Base-by-base conservation (phyloP, 768 basidiomycete genomes). In the Boletus sensibilis region DNA sequence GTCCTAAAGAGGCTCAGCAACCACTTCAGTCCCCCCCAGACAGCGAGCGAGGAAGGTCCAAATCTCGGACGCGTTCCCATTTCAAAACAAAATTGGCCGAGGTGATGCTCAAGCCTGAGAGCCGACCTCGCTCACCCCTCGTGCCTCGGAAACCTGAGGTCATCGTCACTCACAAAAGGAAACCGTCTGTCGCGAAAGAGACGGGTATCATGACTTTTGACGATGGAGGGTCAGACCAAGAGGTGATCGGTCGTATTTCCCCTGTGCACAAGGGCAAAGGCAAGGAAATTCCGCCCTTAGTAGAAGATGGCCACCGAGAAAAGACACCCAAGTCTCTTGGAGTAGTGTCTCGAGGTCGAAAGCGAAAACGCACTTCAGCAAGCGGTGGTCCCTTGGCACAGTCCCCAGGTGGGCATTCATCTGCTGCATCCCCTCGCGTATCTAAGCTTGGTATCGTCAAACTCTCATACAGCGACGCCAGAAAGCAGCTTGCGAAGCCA, bases 361-460 rank as follows among this genome's bases (percentile, higher is more conserved):
- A 64, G 55, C 65, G 72, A 67, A 62, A 68, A 56, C 63, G 67
- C 13, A 56, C 67, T n/a, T 31, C 67, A 10, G 33, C 52, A 27
- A 57, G 11, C 12, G 29, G 29, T n/a, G 34, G 40, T 40, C 47
- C 48, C 39, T 54, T 50, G 33, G 20, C 40, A 55, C 55, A 49
- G 35, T 59, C 60, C 29, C 57, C 45, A 67, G 68, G 67, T 67
- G 50, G 53, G 68, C 44, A 37, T 58, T 58, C 46, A 53, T 64
- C 51, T 52, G 1, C 25, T 56, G 27, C 42, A 35, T 59, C 40
- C 5, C n/a, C 8, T 53, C 31, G 40, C 37, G 8, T 38, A 14
- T 52, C 59, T 58, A 37, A 61, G 58, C 50, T 38, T 48, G 45
- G 45, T 34, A 33, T 52, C 23, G n/a, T 58, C 42, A 25, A 53